Percentiles rank a stretch among this genome's conserved stretches.
phyloP scores from a whole-genome alignment of 306 rosid genomes.

The Oxytropis ochrocephala region DNA sequence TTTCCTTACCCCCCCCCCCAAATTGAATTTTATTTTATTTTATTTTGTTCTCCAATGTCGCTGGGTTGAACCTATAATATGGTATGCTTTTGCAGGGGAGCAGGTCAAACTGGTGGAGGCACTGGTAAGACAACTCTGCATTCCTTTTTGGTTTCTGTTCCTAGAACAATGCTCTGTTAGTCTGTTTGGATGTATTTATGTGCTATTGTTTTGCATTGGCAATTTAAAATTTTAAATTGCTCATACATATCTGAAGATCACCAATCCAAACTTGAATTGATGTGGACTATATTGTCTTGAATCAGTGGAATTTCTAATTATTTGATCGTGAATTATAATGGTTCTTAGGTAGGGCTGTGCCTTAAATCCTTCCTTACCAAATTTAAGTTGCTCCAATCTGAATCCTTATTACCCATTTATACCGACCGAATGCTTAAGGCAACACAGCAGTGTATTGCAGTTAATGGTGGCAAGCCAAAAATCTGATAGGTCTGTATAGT shows the following conservation, averaged over 20 bases:
- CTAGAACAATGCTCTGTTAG: neutral
- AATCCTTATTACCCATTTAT: neutral
- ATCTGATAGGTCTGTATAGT: too few species aligned
- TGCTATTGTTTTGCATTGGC: neutral
- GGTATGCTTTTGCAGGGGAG: slow-evolving; percentile 29
- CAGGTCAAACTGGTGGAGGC: slow-evolving; percentile 42
- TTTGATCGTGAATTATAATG: neutral
- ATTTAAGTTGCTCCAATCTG: neutral
- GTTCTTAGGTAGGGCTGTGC: neutral
- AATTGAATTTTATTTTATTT: neutral
- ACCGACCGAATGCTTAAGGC: neutral
- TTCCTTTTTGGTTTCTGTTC: slow-evolving; percentile 15
- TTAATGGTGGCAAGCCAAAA: too few species aligned
- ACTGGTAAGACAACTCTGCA: slow-evolving; percentile 18
- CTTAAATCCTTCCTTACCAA: neutral
- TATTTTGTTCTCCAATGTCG: neutral
- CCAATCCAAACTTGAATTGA: neutral
- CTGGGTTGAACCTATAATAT: slow-evolving; percentile 15
- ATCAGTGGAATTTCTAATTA: neutral
- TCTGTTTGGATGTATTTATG: slow-evolving; percentile 1
- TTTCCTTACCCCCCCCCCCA: neutral
- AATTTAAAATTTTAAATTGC: neutral
- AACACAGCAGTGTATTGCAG: neutral
- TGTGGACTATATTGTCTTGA: slow-evolving; percentile 1
- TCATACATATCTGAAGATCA: slow-evolving; percentile 3